These are phyloP conservation scores for Rickenella mellea DNA, from an alignment of 768 basidiomycete species.

Conservation along the genomic window DNA sequence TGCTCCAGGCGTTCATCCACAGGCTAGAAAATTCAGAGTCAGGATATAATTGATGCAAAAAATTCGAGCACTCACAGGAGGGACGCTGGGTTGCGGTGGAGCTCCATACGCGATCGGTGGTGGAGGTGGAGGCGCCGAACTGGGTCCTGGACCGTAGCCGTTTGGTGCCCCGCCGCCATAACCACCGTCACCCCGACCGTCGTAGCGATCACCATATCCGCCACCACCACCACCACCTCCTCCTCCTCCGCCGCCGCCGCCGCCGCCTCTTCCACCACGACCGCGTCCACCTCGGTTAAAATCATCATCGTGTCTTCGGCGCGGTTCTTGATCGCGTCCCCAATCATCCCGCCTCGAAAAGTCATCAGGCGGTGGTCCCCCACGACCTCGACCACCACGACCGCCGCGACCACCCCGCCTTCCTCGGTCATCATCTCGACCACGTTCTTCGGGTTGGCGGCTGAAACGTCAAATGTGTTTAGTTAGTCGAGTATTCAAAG, in stretches of 20 bases:
- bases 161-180: conserved; percentile 22
- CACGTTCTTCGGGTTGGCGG: conserved; percentile 17
- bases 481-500: conserved; percentile 6
- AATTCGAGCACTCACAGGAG: background rate
- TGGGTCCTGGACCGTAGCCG: conserved; percentile 17
- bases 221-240: conserved; percentile 11
- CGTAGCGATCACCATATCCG: conserved; percentile 16
- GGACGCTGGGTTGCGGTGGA: conserved; percentile 10
- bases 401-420: conserved; percentile 34
- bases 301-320: conserved; percentile 7
- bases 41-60: background rate
- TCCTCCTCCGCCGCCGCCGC: conserved; percentile 20
- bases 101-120: conserved; percentile 8
- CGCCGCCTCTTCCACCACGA: conserved; percentile 30
- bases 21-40: conserved; percentile 22
- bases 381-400: conserved; percentile 23
- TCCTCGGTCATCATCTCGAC: conserved; percentile 22
- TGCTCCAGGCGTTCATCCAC: conserved; percentile 79
- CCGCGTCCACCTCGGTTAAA: conserved; percentile 29
- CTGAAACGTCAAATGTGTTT: background rate
- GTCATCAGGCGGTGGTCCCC: conserved; percentile 20
- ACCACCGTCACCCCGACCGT: conserved; percentile 16
- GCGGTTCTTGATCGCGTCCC: conserved; percentile 29
- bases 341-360: conserved; percentile 24
- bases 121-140: conserved; percentile 17